These are phyloP conservation scores for Aureobasidium mangrovei DNA, from an alignment of 2,329 filamentous ascomycete genomes.

Conservation along the genomic window DNA sequence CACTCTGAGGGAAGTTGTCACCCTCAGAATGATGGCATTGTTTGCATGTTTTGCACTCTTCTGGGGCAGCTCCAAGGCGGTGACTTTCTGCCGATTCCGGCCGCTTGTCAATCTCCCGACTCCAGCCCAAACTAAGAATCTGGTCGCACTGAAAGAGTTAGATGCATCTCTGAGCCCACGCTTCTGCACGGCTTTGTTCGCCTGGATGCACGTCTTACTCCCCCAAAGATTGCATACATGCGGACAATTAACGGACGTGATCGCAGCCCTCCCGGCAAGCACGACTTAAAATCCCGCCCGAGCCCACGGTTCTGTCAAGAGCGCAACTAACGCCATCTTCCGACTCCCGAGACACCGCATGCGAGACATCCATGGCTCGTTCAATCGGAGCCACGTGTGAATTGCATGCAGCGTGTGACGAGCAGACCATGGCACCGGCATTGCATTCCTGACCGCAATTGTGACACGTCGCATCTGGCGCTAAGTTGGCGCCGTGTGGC, in stretches of 20 bases:
- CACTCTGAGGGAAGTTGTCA: not conserved
- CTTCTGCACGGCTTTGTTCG: constrained; percentile 9
- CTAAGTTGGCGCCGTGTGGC: constrained; percentile 5
- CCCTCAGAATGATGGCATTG: constrained; percentile 10
- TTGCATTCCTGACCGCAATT: not conserved
- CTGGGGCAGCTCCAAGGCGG: not conserved
- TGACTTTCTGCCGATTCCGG: not conserved
- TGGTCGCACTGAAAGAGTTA: not conserved
- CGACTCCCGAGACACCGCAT: constrained; percentile 9
- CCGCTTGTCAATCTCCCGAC: not conserved
- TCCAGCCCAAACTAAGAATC: not conserved
- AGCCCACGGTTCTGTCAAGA: constrained; percentile 5
- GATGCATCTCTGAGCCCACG: not conserved
- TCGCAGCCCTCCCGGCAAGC: not conserved
- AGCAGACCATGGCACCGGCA: not conserved
- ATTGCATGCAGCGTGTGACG: constrained; percentile 6
- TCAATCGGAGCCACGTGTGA: constrained; percentile 1
- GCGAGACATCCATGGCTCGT: constrained; percentile 11
- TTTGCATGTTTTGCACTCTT: constrained; percentile 1
- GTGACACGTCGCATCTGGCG: constrained; percentile 1
- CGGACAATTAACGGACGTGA: not conserved
- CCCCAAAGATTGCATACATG: not conserved
- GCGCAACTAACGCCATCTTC: not conserved
- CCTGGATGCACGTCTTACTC: not conserved
- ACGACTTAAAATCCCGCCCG: not conserved